Evolutionary conservation across 352 stramenopile species (phyloP).

Genomic region (Phytopythium oedochilum): DNA sequence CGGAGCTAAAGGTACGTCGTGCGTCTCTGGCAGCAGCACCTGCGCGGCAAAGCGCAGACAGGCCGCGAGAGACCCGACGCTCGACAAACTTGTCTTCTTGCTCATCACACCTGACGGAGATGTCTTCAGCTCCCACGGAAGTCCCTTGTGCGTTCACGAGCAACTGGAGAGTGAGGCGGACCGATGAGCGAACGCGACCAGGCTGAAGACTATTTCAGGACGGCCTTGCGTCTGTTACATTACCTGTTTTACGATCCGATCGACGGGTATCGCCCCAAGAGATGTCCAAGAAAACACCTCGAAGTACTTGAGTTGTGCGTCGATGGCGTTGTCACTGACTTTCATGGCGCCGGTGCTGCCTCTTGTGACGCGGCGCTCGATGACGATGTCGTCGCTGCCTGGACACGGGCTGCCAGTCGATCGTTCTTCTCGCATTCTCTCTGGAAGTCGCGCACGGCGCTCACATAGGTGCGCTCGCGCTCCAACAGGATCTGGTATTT

Average conservation of each 20-base stretch:
- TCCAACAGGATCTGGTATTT: slow-evolving; percentile 77
- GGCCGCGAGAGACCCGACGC: slow-evolving; percentile 27
- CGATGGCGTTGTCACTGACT: no score
- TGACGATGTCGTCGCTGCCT: slow-evolving; percentile 1
- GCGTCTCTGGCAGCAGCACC: slow-evolving; percentile 18
- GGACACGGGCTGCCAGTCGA: slow-evolving; percentile 24
- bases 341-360: not conserved
- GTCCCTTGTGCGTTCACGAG: no score
- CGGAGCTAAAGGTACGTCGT: not conserved
- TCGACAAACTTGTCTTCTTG: slow-evolving; percentile 22
- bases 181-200: not conserved
- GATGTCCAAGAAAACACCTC: not conserved
- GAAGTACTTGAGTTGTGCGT: no score
- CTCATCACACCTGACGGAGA: slow-evolving; percentile 2
- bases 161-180: not conserved
- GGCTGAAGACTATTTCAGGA: not conserved
- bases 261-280: not conserved
- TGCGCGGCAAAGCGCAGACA: slow-evolving; percentile 41
- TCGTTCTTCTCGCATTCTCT: slow-evolving; percentile 88
- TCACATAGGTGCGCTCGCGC: slow-evolving; percentile 78
- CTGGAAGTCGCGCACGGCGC: slow-evolving; percentile 85
- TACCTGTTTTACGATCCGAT: not conserved
- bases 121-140: not conserved
- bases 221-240: not conserved
- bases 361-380: not conserved